Conservation (phyloP, 2,329 filamentous ascomycete species). For the Phialocephala subalpina region DNA sequence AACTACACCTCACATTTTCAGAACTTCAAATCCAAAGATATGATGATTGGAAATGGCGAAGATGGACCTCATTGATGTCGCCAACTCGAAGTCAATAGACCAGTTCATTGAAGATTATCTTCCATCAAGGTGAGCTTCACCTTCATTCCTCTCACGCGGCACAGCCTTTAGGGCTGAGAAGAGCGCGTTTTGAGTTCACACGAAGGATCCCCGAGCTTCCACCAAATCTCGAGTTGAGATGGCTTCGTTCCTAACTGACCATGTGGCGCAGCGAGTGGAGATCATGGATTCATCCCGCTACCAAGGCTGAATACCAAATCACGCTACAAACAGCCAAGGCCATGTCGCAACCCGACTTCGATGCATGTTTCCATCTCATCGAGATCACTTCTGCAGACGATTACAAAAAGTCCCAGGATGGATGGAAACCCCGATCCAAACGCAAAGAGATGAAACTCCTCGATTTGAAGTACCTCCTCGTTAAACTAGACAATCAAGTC, state of each 20-base stretch:
- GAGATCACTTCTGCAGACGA: conserved; percentile 68
- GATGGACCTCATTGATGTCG: conserved; percentile 51
- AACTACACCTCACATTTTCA: neutral
- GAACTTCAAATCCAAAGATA: neutral
- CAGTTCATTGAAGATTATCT: conserved; percentile 59
- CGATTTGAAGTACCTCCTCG: conserved; percentile 74
- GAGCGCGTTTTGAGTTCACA: neutral
- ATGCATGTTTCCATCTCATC: conserved; percentile 64
- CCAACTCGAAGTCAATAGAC: conserved; percentile 56
- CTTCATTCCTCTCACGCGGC: neutral
- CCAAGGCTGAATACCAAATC: conserved; percentile 51
- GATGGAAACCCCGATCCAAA: conserved; percentile 71
- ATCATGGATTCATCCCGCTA: conserved; percentile 60
- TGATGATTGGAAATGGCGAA: neutral
- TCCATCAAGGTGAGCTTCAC: conserved; percentile 47
- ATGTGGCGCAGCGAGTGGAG: conserved; percentile 27
- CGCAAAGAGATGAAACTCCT: conserved; percentile 71
- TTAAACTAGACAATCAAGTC: conserved; percentile 52
- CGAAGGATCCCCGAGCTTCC: neutral
- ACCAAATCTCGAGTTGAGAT: neutral
- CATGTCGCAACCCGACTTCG: conserved; percentile 55
- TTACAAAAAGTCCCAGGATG: conserved; percentile 67
- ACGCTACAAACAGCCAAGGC: conserved; percentile 50
- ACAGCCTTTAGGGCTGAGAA: neutral
- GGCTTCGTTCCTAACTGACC: neutral